Conservation (phyloP, 768 basidiomycete genomes). For the Gyrodon lividus region DNA sequence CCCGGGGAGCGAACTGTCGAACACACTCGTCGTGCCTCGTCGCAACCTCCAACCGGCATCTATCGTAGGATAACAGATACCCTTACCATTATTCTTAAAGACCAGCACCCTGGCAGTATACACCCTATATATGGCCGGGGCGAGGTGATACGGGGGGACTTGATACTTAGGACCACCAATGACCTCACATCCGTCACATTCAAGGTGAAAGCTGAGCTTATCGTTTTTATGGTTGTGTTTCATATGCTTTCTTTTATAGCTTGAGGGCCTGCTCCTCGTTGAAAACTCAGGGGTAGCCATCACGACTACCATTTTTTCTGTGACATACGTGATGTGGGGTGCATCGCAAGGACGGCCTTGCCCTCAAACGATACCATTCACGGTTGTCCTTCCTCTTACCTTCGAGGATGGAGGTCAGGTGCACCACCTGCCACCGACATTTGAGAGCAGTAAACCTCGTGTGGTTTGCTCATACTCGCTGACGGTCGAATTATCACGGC, state of each 20-base stretch:
- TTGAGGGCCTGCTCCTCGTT: slow-evolving; percentile 26
- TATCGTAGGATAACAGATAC: slow-evolving; percentile 32
- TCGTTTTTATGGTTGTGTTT: background rate
- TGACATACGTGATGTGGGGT: slow-evolving; percentile 19
- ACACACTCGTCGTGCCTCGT: slow-evolving; percentile 32
- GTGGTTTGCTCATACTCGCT: slow-evolving; percentile 47
- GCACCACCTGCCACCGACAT: slow-evolving; percentile 50
- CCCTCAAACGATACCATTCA: slow-evolving; percentile 42
- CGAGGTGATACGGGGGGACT: slow-evolving; percentile 24
- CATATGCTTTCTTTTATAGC: slow-evolving; percentile 11
- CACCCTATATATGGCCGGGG: slow-evolving; percentile 21
- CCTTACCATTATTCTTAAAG: slow-evolving; percentile 23
- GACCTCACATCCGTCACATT: slow-evolving; percentile 19
- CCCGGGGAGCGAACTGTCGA: slow-evolving; percentile 52
- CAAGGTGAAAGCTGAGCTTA: slow-evolving; percentile 16
- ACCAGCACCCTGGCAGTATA: slow-evolving; percentile 22
- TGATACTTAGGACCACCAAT: slow-evolving; percentile 12
- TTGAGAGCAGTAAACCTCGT: slow-evolving; percentile 23
- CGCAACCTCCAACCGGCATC: slow-evolving; percentile 12
- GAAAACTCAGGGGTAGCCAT: slow-evolving; percentile 12
- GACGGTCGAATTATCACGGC: slow-evolving; percentile 40
- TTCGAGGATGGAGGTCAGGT: slow-evolving; percentile 38
- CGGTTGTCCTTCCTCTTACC: slow-evolving; percentile 42
- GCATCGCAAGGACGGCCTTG: slow-evolving; percentile 18
- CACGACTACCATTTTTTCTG: slow-evolving; percentile 17